A percentile compares a stretch with the other conserved stretches of the same genome.
These are phyloP conservation scores for Pueraria montana DNA, from an alignment of 306 rosid genomes.

Conservation along the genomic window DNA sequence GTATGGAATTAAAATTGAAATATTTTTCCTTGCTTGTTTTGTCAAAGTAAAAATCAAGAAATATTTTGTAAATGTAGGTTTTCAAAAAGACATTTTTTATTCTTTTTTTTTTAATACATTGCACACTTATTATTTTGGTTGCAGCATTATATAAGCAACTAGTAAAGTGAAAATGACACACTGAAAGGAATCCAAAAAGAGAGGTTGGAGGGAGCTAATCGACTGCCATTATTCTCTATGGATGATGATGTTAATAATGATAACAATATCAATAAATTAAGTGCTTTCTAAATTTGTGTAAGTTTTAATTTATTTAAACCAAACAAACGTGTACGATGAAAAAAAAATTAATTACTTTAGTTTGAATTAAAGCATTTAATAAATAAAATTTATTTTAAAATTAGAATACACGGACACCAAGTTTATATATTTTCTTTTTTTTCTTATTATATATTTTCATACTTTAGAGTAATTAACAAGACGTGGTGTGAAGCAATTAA, in stretches of 20 bases:
- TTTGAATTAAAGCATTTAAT: no score
- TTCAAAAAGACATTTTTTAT: neutral
- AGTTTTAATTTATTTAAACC: neutral
- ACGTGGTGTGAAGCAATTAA: no score
- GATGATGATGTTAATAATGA: neutral
- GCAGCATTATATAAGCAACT: neutral
- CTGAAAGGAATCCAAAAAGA: conserved; percentile 11
- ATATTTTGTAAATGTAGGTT: neutral
- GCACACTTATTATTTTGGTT: neutral
- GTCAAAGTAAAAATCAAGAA: neutral
- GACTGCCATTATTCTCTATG: neutral
- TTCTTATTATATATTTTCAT: no score
- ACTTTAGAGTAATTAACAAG: no score
- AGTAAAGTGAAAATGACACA: conserved; percentile 6
- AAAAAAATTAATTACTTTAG: neutral
- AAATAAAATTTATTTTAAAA: no score
- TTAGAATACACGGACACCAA: neutral
- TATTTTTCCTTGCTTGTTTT: neutral
- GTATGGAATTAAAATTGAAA: neutral
- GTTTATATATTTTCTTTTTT: no score
- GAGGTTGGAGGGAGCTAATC: neutral
- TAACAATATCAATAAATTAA: neutral
- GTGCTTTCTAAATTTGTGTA: neutral
- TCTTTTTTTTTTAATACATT: neutral
- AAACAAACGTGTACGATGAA: neutral